A percentile compares a stretch with the other conserved stretches of the same genome.
Conservation (phyloP, 2,329 filamentous ascomycete species). For the Cercospora berteroae region DNA sequence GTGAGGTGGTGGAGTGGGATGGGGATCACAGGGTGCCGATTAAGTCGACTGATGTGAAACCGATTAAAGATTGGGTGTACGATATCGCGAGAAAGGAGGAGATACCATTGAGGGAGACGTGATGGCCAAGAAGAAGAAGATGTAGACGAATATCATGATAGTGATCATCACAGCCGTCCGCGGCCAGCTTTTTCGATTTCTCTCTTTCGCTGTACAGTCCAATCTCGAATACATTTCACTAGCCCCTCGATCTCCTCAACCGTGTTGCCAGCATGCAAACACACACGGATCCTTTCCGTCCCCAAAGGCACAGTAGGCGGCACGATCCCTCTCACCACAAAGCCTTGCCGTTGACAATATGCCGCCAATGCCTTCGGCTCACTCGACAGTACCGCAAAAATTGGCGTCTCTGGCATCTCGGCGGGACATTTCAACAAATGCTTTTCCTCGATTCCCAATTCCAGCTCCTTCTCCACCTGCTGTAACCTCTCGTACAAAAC, state of each 20-base stretch:
- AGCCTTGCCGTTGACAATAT: constrained; percentile 59
- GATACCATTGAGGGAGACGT: constrained; percentile 27
- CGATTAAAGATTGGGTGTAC: constrained; percentile 54
- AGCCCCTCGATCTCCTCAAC: constrained; percentile 56
- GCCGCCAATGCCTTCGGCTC: constrained; percentile 59
- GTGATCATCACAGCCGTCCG: not conserved
- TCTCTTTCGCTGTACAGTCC: constrained; percentile 41
- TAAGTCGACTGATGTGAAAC: constrained; percentile 63
- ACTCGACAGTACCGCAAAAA: constrained; percentile 61
- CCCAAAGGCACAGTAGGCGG: constrained; percentile 65
- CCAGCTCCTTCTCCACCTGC: constrained; percentile 36
- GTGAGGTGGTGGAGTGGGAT: constrained; percentile 68
- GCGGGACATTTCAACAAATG: constrained; percentile 35
- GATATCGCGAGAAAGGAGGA: constrained; percentile 53
- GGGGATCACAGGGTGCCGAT: constrained; percentile 70
- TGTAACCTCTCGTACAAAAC: constrained; percentile 49
- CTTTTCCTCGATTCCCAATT: constrained; percentile 29
- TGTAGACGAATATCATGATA: not conserved
- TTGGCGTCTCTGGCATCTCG: constrained; percentile 56
- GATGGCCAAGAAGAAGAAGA: not conserved
- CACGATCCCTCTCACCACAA: constrained; percentile 64
- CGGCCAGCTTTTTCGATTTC: constrained; percentile 15
- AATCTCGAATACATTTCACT: constrained; percentile 49
- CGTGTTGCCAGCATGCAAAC: constrained; percentile 67
- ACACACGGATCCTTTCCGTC: constrained; percentile 63